Evolutionary conservation across 2,329 filamentous ascomycete species (phyloP), one percentile per base, ranked within the genome.

Genomic region (Exophiala sp.): DNA sequence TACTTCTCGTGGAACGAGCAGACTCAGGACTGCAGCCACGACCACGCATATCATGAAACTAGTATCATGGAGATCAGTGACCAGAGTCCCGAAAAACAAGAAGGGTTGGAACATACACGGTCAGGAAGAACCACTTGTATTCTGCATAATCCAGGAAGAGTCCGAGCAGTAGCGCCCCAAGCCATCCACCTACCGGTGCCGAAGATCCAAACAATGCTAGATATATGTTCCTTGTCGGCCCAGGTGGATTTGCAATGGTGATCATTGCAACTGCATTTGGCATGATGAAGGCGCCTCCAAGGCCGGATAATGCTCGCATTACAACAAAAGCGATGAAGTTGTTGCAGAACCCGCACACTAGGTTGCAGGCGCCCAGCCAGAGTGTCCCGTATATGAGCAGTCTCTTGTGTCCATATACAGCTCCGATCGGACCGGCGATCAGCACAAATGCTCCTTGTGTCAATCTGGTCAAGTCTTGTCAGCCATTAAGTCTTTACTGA

Each of bases 361-460:
- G 63, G 1, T 77, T 77, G 75, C 79, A 85, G 3, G 78, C 39
- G 0, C 76, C 80, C 18, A 43, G 41, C 80, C 81, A 85, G n/a
- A 71, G 50, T 29, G 80, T 78, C 2, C 83, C 82, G 49, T 71
- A 61, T 8, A 84, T 61, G 35, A 85, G 76, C 32, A 83, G 66
- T 3, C 66, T 71, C 63, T 80, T 81, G 65, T 83, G 76, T 0
- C 83, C 83, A 55, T 80, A 82, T 0, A 80, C 66, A 39, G 83
- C 79, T 2, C 82, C 82, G 3, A 85, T 65, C 0, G 82, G 75
- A 3, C 80, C 81, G 2, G 76, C 77, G 2, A 81, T 69, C 2
- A 86, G 70, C 29, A 85, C 78, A 59, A 84, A 84, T 0, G 81
- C 78, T 10, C 81, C 81, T 55, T 79, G 76, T 0, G 78, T 75